Base-by-base conservation (phyloP, 257 asterid genomes). In the Nicotiana otophora region DNA sequence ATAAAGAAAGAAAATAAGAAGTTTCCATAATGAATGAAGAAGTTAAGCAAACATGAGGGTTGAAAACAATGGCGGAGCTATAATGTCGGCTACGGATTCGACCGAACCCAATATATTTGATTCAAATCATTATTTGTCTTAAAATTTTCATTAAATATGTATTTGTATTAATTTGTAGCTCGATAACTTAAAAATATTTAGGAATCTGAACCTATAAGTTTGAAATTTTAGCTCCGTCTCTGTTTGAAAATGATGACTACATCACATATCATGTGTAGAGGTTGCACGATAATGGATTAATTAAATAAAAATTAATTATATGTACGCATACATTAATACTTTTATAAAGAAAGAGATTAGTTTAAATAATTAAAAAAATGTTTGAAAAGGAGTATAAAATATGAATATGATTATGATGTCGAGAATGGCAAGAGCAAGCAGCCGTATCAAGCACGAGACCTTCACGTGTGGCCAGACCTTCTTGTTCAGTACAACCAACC, bases 401-500 rank as follows among this genome's bases (percentile, higher is more conserved):
- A 46, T 58, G 66, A 6, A 39, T 46, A 84, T 55, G 83, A 68
- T 51, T 46, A 60, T 61, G 53, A 36, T 86, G 88, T 83, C 84
- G 84, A 85, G 81, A 83, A 83, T 67, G 75, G 48, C 30, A 77
- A 42, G 86, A 54, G 83, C 87, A 85, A 11, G 5, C 26, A 75
- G 48, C 80, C 46, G 51, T 82, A 82, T 58, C 64, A 82, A 65
- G 80, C 95, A 90, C 84, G 92, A 83, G 89, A 86, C 63, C 76
- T 89, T 92, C 97, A 92, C 97, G 95, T 93, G 97, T 55, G 89
- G 60, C 89, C 87, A 74, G 80, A 84, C 83, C 85, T 84, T 89
- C 83, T 83, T 89, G 90, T 85, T 86, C 81, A 55, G 51, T 64
- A 81, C 87, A 86, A 81, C 65, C 53, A 77, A 61, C 46, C 36